phyloP scores from a whole-genome alignment of 495 filamentous ascomycete genomes.

The Daldinia decipiens region DNA sequence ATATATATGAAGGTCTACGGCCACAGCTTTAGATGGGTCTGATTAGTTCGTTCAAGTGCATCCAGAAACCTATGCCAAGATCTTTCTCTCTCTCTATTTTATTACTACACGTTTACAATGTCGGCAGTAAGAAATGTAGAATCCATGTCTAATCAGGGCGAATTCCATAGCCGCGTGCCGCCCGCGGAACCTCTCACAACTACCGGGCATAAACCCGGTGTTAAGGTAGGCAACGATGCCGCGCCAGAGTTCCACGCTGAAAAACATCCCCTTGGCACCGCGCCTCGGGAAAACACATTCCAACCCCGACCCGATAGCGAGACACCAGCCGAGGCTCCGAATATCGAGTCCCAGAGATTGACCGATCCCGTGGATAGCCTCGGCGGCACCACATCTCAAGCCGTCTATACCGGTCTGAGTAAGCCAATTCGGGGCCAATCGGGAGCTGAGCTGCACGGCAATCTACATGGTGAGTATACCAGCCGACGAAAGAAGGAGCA shows the following conservation, averaged over 20 bases:
- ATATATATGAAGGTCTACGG: constrained; percentile 23
- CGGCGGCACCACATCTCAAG: constrained; percentile 69
- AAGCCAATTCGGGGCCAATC: constrained; percentile 72
- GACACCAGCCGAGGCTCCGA: constrained; percentile 57
- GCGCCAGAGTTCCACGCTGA: constrained; percentile 71
- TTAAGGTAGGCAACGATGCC: constrained; percentile 67
- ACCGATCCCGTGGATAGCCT: constrained; percentile 63
- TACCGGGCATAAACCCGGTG: constrained; percentile 72
- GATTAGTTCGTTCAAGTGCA: background rate
- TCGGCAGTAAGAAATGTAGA: constrained; percentile 63
- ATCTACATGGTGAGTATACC: constrained; percentile 45
- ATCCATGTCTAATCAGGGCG: constrained; percentile 64
- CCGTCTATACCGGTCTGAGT: constrained; percentile 69
- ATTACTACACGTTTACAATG: constrained; percentile 53
- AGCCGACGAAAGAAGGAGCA: constrained; percentile 61
- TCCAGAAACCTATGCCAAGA: background rate
- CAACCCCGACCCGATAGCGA: constrained; percentile 62
- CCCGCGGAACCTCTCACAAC: constrained; percentile 63
- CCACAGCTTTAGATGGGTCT: background rate
- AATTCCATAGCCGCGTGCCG: constrained; percentile 64
- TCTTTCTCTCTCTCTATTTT: background rate
- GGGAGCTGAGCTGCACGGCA: constrained; percentile 64
- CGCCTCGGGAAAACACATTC: constrained; percentile 70
- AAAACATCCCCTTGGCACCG: constrained; percentile 70
- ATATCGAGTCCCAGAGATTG: constrained; percentile 2